phyloP scores from a whole-genome alignment of 371 early-diverging fungal genomes.

The Mucor piriformis region DNA sequence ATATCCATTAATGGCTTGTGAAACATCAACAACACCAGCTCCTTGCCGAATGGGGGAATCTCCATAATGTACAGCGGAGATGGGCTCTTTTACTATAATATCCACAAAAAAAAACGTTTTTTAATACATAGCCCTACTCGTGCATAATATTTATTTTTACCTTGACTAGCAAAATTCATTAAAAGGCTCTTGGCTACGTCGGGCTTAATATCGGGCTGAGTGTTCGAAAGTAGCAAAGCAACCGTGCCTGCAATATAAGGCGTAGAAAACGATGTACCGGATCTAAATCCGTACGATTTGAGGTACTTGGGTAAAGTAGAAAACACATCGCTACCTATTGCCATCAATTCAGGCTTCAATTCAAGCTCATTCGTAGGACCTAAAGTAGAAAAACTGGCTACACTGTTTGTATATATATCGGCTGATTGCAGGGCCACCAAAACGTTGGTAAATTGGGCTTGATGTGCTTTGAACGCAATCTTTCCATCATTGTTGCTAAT shows the following conservation, averaged over 20 bases:
- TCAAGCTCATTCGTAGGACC: conserved; percentile 50
- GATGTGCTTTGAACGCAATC: conserved; percentile 2
- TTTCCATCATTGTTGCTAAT: conserved; percentile 35
- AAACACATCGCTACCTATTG: conserved; percentile 71
- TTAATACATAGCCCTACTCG: conserved; percentile 4
- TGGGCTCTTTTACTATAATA: conserved; percentile 29
- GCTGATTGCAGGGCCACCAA: conserved; percentile 25
- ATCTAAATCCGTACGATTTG: conserved; percentile 56
- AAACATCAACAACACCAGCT: conserved; percentile 70
- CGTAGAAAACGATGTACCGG: conserved; percentile 67
- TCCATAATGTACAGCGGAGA: conserved; percentile 26
- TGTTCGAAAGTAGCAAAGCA: conserved; percentile 54
- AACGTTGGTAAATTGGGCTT: conserved; percentile 23
- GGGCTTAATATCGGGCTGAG: conserved; percentile 19
- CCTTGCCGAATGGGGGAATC: conserved; percentile 64
- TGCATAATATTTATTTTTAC: conserved; percentile 17
- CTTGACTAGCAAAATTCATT: conserved; percentile 46
- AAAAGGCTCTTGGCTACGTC: conserved; percentile 21
- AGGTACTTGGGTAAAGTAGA: conserved; percentile 56
- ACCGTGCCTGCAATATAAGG: conserved; percentile 69
- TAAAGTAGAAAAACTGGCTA: conserved; percentile 48
- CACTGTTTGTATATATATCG: not conserved
- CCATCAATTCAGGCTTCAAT: conserved; percentile 62
- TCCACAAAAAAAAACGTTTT: conserved; percentile 3
- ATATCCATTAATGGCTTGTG: conserved; percentile 55